Base-by-base conservation (phyloP, 2,329 filamentous ascomycete species). In the Pseudomassariella vexata region DNA sequence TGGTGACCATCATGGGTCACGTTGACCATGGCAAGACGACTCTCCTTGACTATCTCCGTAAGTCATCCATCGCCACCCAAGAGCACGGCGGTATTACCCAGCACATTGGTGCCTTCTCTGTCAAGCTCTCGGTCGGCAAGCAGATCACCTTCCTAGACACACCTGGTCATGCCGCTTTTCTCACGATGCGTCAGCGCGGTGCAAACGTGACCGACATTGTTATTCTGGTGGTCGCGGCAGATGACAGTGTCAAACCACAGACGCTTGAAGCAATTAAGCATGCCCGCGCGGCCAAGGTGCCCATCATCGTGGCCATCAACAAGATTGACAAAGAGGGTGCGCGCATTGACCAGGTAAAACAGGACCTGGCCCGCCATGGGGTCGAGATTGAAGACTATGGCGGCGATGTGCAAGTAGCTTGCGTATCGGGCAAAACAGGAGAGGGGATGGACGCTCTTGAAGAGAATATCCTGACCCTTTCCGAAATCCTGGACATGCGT, bases 1-100 rank as follows among this genome's bases (percentile, higher is more conserved):
- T 98, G 21, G 89, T 98, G 23, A 96, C 94, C 1, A 98, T 98
- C 51, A 98, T 98, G 94, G 92, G 92, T 3, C 92, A 98, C 44
- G 92, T 98, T 47, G 94, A 98, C 55, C 92, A 98, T 56, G 92
- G 92, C 33, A 98, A 98, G 65, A 98, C 92, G 1, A 98, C 94
- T 0, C 79, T 98, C 24, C 69, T 98, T 8, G 92, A 98, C 55
- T 96, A 82, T 62, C 68, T 98, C 26, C 84, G 92, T 22, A 94
- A 95, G 48, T 92, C 89, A 2, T 95, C 88, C 6, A 79, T 98
- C 25, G 94, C 82, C 24, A 87, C 87, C 5, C 79, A 83, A 33
- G 92, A 98, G 56, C 89, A 95, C 53, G 92, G 92, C 41, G 92
- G 92, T 21, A 98, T 98, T 53, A 98, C 92, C 0, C 92, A 98